These are phyloP conservation scores for Debaryomycetaceae sp. DNA, from an alignment of 1,139 yeast species.

Conservation along the genomic window DNA sequence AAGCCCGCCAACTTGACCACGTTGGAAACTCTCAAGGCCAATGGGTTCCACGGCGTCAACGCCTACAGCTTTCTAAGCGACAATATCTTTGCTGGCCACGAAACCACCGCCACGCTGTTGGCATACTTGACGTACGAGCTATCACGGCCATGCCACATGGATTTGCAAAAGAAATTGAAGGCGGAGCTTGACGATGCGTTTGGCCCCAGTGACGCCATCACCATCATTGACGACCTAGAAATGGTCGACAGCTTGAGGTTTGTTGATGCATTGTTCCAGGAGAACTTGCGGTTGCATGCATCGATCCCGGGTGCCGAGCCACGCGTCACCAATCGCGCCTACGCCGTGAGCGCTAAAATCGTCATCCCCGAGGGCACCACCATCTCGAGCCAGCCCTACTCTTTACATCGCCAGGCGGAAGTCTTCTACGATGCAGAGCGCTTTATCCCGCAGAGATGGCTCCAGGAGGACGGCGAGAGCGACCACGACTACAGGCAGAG, in stretches of 20 bases:
- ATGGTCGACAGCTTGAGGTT: slow-evolving; percentile 48
- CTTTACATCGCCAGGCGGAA: slow-evolving; percentile 49
- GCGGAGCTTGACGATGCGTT: slow-evolving; percentile 36
- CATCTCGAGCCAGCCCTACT: slow-evolving; percentile 64
- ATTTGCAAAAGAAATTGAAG: slow-evolving; percentile 39
- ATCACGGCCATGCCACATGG: slow-evolving; percentile 43
- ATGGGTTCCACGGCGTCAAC: slow-evolving; percentile 26
- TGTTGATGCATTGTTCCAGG: slow-evolving; percentile 55
- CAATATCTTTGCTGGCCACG: slow-evolving; percentile 64
- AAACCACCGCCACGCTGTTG: slow-evolving; percentile 67
- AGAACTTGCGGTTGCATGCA: slow-evolving; percentile 57
- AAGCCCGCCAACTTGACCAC: slow-evolving; percentile 26
- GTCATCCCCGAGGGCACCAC: slow-evolving; percentile 51
- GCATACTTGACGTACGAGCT: slow-evolving; percentile 58
- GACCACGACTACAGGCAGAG: slow-evolving; percentile 30
- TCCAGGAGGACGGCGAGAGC: slow-evolving; percentile 31
- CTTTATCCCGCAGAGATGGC: slow-evolving; percentile 64
- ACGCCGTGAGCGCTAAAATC: slow-evolving; percentile 19
- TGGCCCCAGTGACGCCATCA: slow-evolving; percentile 19
- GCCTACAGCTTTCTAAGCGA: slow-evolving; percentile 42
- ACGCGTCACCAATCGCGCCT: slow-evolving; percentile 37
- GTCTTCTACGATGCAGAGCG: slow-evolving; percentile 49
- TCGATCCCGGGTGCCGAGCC: slow-evolving; percentile 80
- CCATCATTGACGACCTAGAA: slow-evolving; percentile 29
- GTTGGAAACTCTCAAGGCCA: slow-evolving; percentile 29